Conservation (phyloP, 1,284 basidiomycete species). For the Ceratobasidium theobromae region DNA sequence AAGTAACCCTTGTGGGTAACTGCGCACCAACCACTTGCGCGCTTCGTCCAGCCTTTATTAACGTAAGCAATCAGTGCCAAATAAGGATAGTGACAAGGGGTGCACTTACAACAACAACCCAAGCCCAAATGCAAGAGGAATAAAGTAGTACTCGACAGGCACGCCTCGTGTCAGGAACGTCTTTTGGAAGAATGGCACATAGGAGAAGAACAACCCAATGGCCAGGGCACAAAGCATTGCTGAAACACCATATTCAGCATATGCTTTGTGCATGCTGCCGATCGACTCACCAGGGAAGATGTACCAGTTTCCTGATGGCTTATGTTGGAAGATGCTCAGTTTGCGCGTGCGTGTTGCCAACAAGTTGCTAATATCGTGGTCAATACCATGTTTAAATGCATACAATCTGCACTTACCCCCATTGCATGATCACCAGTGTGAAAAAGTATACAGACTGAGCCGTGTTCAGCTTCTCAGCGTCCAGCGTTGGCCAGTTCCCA, state of each 20-base stretch:
- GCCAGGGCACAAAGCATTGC: constrained; percentile 50
- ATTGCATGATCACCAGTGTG: constrained; percentile 70
- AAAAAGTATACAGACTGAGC: constrained; percentile 58
- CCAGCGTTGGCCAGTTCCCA: constrained; percentile 47
- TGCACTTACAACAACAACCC: constrained; percentile 43
- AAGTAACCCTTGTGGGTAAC: constrained; percentile 44
- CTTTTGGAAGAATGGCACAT: constrained; percentile 57
- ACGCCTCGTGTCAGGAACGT: constrained; percentile 58
- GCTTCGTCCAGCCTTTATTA: constrained; percentile 46
- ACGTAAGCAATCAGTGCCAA: constrained; percentile 44
- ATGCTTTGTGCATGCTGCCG: neutral
- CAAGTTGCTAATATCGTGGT: constrained; percentile 48
- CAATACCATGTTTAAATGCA: constrained; percentile 5
- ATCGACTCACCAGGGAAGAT: constrained; percentile 46
- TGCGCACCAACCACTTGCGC: constrained; percentile 46
- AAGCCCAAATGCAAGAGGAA: constrained; percentile 49
- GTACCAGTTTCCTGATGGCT: constrained; percentile 48
- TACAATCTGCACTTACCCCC: constrained; percentile 45
- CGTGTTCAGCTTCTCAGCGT: constrained; percentile 47
- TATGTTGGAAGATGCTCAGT: constrained; percentile 53
- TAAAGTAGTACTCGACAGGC: constrained; percentile 52
- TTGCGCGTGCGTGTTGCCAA: constrained; percentile 54
- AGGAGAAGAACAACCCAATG: constrained; percentile 57
- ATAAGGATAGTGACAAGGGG: constrained; percentile 40
- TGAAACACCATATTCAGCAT: neutral